phyloP scores from a whole-genome alignment of 306 rosid species.

The Cucumis cinereus region DNA sequence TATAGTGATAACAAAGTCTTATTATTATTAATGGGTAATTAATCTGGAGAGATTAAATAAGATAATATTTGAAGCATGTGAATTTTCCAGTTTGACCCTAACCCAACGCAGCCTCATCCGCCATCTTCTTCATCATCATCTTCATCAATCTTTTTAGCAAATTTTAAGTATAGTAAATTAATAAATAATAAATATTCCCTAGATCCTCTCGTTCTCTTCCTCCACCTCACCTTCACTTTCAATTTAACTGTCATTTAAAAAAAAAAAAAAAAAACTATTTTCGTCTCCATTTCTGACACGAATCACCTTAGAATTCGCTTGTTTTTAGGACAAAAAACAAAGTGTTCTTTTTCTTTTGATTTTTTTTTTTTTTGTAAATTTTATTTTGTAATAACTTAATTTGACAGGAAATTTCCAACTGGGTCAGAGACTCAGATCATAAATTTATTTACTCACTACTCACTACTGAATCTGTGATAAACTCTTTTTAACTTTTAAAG shows the following conservation, averaged over 20 bases:
- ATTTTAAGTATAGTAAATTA: background rate
- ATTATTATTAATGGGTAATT: background rate
- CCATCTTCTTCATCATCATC: background rate
- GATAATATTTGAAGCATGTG: conserved; percentile 7
- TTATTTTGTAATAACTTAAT: background rate
- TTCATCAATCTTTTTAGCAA: background rate
- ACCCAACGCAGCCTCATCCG: conserved; percentile 14
- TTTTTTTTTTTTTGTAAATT: background rate
- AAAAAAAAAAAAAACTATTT: no score
- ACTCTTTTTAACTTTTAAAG: no score
- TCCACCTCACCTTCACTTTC: background rate
- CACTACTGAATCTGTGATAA: background rate
- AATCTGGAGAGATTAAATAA: background rate
- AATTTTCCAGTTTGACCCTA: conserved; percentile 11
- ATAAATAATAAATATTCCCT: background rate
- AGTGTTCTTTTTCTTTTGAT: no score
- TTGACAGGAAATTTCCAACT: background rate
- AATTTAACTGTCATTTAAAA: background rate
- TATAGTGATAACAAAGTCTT: background rate
- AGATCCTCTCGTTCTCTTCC: background rate
- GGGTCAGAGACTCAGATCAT: background rate
- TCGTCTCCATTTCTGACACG: background rate
- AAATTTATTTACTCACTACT: no score
- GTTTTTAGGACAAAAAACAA: background rate
- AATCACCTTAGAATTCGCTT: background rate